Conservation (phyloP, 2,329 filamentous ascomycete genomes). For the Acarospora socialis region DNA sequence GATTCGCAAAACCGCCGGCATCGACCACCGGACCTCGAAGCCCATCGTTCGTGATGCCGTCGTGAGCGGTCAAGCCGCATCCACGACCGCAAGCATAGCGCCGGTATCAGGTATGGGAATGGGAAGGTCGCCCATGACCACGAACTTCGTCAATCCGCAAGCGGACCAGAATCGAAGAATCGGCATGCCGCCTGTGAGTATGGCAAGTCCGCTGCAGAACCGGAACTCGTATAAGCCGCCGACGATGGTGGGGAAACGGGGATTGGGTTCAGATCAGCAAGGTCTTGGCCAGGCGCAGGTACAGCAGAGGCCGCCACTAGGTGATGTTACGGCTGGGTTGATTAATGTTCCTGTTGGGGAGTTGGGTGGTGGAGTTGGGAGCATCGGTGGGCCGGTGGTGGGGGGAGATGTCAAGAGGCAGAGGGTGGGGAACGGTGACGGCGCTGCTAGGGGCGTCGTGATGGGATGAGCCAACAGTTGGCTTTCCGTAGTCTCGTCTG, state of each 20-base stretch:
- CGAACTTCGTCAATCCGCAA: constrained; percentile 36
- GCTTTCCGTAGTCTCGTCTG: too few relatives aligned
- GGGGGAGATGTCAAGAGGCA: constrained; percentile 10
- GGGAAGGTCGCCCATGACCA: too few relatives aligned
- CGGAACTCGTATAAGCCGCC: constrained; percentile 9
- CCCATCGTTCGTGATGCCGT: constrained; percentile 46
- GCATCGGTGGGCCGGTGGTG: too few relatives aligned
- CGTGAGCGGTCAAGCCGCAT: constrained; percentile 10
- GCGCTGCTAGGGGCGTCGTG: background rate
- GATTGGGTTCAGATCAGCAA: constrained; percentile 5
- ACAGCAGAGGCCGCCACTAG: constrained; percentile 7
- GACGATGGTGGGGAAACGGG: constrained; percentile 9
- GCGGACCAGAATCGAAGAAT: constrained; percentile 33
- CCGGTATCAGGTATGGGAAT: too few relatives aligned
- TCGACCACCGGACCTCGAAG: constrained; percentile 66
- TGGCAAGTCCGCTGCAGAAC: constrained; percentile 28
- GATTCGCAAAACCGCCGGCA: constrained; percentile 73
- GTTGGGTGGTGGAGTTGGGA: background rate
- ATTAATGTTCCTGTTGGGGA: constrained; percentile 5
- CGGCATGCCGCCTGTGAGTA: constrained; percentile 34
- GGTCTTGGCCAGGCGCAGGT: background rate
- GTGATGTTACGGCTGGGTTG: constrained; percentile 11
- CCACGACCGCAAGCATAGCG: constrained; percentile 6
- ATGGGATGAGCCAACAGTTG: too few relatives aligned
- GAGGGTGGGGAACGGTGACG: constrained; percentile 1